Evolutionary conservation across 2,329 filamentous ascomycete genomes (phyloP), one percentile per base, ranked within the genome.

Genomic region (Claviceps sp.): DNA sequence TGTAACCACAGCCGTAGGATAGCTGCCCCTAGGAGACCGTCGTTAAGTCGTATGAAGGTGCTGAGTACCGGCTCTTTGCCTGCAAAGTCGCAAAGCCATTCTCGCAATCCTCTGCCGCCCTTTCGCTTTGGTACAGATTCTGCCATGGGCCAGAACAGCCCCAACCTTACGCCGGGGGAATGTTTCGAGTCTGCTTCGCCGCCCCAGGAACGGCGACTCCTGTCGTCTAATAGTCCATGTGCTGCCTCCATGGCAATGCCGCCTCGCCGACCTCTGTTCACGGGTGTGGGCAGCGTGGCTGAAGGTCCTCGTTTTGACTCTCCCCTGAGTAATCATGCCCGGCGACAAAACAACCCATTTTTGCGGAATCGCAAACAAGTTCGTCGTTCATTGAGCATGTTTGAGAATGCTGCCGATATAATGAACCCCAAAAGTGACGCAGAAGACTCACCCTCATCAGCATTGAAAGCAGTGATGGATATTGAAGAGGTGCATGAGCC

Each of bases 321-420:
- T 14, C 89, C 90, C 37, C 77, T 85, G 55, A 76, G 76, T 54
- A 75, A 72, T 54, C 85, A 91, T 59, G 71, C 83, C 52, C 82
- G 89, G 57, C 88, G 90, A 58, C 77, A 72, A 55, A 85, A 79
- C 48, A 89, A 83, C 66, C 85, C 78, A 52, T 79, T 86, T 58
- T 73, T 82, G 60, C 82, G 88, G 55, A 86, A 86, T 45, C 81
- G 90, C 58, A 95, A 95, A 64, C 87, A 93, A 66, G 91, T 91
- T 63, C 84, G 93, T 55, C 83, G 93, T 58, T 95, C 91, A 24
- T 72, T 96, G 63, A 97, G 93, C 77, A 98, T 98, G 93, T 98
- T 95, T 69, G 91, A 97, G 71, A 82, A 86, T 65, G 86, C 90
- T 3, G 86, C 81, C 58, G 93, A 97, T 64, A 76, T 96, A 52